phyloP scores from a whole-genome alignment of 768 basidiomycete genomes.

The Pleurotus eryngii region DNA sequence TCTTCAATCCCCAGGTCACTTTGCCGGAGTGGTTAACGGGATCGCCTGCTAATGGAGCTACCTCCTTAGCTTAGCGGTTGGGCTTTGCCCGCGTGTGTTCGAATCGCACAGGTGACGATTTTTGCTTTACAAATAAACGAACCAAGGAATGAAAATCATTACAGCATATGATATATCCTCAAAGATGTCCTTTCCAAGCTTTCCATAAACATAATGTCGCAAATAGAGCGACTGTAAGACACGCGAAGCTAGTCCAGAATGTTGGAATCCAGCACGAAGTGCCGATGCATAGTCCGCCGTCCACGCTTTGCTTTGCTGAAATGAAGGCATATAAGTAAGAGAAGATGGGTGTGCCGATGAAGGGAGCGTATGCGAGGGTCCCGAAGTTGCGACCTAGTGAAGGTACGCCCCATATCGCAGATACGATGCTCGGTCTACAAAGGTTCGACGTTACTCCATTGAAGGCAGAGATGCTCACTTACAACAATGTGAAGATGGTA shows the following conservation, averaged over 20 bases:
- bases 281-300: slow-evolving; percentile 52
- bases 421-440: slow-evolving; percentile 64
- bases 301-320: slow-evolving; percentile 44
- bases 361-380: slow-evolving; percentile 69
- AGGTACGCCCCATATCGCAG: slow-evolving; percentile 67
- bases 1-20: slow-evolving; percentile 13
- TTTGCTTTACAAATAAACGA: background rate
- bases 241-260: slow-evolving; percentile 48
- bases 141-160: background rate
- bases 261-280: slow-evolving; percentile 63
- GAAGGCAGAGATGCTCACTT: slow-evolving; percentile 18
- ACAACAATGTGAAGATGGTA: slow-evolving; percentile 68
- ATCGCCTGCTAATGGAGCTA: slow-evolving; percentile 19
- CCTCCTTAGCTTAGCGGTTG: slow-evolving; percentile 14
- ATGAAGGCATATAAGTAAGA: slow-evolving; percentile 79
- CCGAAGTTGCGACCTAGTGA: slow-evolving; percentile 78
- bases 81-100: slow-evolving; percentile 24
- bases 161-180: slow-evolving; percentile 7
- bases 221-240: slow-evolving; percentile 41
- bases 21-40: slow-evolving; percentile 28
- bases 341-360: slow-evolving; percentile 71
- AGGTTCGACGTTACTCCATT: background rate
- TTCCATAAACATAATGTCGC: slow-evolving; percentile 54
- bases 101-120: slow-evolving; percentile 25
- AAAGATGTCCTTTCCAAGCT: slow-evolving; percentile 59